Evolutionary conservation across 1,284 basidiomycete genomes (phyloP).

Genomic region (Blastosporella zonata): DNA sequence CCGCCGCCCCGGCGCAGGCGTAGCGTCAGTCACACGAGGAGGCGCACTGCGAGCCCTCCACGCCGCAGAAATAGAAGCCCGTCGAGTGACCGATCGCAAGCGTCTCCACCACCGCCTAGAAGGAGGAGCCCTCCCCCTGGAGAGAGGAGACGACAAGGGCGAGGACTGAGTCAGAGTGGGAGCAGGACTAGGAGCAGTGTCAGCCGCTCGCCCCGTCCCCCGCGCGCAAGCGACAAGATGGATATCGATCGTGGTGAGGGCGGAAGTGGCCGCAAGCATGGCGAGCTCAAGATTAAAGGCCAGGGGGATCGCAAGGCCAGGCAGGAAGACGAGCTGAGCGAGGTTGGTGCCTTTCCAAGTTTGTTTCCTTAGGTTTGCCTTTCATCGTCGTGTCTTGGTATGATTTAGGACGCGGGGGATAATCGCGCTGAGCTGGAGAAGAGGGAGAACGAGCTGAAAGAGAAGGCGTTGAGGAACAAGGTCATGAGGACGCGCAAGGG

Average conservation of each 20-base stretch:
- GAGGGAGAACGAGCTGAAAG: constrained; percentile 73
- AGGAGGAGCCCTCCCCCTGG: constrained; percentile 15
- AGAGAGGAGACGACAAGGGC: constrained; percentile 13
- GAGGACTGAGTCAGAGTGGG: constrained; percentile 22
- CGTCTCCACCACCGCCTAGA: constrained; percentile 22
- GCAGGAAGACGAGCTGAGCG: constrained; percentile 38
- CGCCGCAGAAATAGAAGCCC: constrained; percentile 32
- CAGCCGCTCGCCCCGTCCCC: constrained; percentile 13
- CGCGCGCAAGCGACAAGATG: constrained; percentile 35
- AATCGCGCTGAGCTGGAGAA: constrained; percentile 46
- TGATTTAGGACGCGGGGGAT: constrained; percentile 20
- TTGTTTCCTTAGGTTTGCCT: constrained; percentile 11
- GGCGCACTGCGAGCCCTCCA: constrained; percentile 31
- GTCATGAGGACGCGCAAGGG: constrained; percentile 68
- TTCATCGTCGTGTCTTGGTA: constrained; percentile 10
- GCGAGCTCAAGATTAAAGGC: constrained; percentile 71
- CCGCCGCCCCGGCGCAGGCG: constrained; percentile 33
- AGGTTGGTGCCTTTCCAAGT: constrained; percentile 20
- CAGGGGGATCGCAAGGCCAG: constrained; percentile 57
- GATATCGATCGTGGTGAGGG: constrained; percentile 38
- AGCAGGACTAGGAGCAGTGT: constrained; percentile 22
- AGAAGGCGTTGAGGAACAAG: constrained; percentile 75
- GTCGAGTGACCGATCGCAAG: constrained; percentile 22
- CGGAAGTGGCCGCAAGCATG: constrained; percentile 11
- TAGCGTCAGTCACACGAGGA: constrained; percentile 30